Base-by-base conservation (phyloP, 2,329 filamentous ascomycete genomes). In the Macroventuria anomochaeta region DNA sequence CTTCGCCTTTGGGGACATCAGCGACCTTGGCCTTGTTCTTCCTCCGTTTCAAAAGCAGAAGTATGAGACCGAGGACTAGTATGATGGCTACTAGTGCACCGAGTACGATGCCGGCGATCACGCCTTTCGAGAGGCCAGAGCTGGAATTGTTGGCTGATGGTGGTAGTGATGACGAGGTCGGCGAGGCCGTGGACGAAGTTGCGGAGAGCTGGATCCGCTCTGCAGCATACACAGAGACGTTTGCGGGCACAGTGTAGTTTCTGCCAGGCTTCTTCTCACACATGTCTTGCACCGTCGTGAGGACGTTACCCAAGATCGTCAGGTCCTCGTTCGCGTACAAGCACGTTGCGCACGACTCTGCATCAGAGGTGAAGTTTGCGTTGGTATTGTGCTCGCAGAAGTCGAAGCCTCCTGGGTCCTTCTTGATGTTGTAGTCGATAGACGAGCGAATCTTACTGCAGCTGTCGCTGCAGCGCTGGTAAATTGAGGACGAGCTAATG, bases 271-370 rank as follows among this genome's bases (percentile, higher is more conserved):
- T 63, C 31, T 56, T 48, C 18, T 58, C 48, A 28, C 64, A 67
- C 25, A 63, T 48, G 20, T 64, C 55, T 28, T 42, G 41, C 2
- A 63, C 46, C 1, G 58, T 59, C 13, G 54, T 37, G 7, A 65
- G 57, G 23, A 64, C 60, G 18, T 67, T 67, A 2, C 58, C 64
- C 31, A 65, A 13, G 17, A 65, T 60, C 1, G 60, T 65, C 42
- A 65, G 21, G 8, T 49, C 51, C 5, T 51, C 36, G 10, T 44
- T 39, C 11, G 55, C 41, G 23, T 64, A 61, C 13, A 67, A 37
- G 34, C 60, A 67, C 7, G 23, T 37, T 13, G 55, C 48, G 44
- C 64, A 67, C 4, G 39, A 25, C 5, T 60, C 53, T 7, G 59
- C 55, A 28, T 62, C 44, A 12, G 44, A n/a, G 6, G 59, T 64